A percentile compares a stretch with the other conserved stretches of the same genome.
Evolutionary conservation across 805 yeast species (phyloP).

Genomic region (Hanseniaspora guilliermondii): DNA sequence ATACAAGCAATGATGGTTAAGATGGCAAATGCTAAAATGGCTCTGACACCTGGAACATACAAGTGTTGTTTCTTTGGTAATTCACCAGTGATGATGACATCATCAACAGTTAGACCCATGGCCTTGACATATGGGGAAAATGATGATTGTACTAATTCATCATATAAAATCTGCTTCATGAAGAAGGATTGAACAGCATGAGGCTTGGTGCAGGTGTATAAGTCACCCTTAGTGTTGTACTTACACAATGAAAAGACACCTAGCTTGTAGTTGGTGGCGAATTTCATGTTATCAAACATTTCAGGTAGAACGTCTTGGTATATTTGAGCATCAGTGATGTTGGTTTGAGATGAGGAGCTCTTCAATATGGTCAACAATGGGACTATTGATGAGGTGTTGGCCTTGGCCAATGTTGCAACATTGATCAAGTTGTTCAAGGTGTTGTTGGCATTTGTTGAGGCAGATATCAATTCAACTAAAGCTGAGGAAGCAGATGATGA

Average conservation of each 20-base stretch:
- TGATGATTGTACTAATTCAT: conserved; percentile 23
- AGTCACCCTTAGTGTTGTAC: conserved; percentile 17
- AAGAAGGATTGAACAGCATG: conserved; percentile 28
- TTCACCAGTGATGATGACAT: conserved; percentile 24
- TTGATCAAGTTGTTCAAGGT: conserved; percentile 18
- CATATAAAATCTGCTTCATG: conserved; percentile 25
- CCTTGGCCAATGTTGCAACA: conserved; percentile 13
- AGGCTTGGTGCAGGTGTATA: conserved; percentile 20
- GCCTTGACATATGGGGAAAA: conserved; percentile 25
- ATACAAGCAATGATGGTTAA: conserved; percentile 16
- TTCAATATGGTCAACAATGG: conserved; percentile 11
- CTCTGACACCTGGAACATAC: conserved; percentile 26
- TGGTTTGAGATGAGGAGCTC: not conserved
- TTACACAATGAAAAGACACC: conserved; percentile 26
- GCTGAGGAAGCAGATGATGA: conserved; percentile 1
- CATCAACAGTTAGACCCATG: conserved; percentile 20
- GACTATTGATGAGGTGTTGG: conserved; percentile 8
- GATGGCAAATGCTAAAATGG: conserved; percentile 24
- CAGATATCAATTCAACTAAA: conserved; percentile 9
- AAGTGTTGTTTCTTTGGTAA: conserved; percentile 23
- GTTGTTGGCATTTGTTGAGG: conserved; percentile 15
- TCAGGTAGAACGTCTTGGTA: conserved; percentile 19
- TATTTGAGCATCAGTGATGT: conserved; percentile 19
- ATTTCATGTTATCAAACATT: conserved; percentile 21
- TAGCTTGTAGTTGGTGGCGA: conserved; percentile 23